Percentiles rank a stretch among this genome's conserved stretches.
Conservation (phyloP, 2,329 filamentous ascomycete genomes). For the Cercospora zeae-maydis region DNA sequence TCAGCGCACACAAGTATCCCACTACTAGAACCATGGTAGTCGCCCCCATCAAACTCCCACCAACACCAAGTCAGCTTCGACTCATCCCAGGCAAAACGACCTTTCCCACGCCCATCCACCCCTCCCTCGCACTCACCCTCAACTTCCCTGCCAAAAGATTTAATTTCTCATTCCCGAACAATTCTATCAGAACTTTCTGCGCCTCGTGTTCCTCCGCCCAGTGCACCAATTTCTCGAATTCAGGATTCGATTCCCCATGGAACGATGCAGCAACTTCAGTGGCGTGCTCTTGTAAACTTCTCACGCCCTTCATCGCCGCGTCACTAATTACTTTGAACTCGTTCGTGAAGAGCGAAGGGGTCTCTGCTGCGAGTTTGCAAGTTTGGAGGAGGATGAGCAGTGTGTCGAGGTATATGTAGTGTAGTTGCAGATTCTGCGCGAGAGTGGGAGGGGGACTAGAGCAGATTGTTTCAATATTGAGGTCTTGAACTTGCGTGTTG, state of each 20-base stretch:
- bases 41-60: not conserved
- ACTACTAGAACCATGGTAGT: not conserved
- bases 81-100: slow-evolving; percentile 8
- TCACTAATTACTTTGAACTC: slow-evolving; percentile 23
- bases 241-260: slow-evolving; percentile 20
- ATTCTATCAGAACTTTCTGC: slow-evolving; percentile 9
- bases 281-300: slow-evolving; percentile 26
- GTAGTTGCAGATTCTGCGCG: slow-evolving; percentile 19
- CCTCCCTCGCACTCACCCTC: slow-evolving; percentile 26
- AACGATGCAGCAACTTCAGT: slow-evolving; percentile 17
- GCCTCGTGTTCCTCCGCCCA: slow-evolving; percentile 14
- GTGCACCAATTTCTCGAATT: slow-evolving; percentile 30
- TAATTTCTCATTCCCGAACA: slow-evolving; percentile 19
- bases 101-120: slow-evolving; percentile 32
- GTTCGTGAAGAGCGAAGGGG: not conserved
- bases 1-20: not conserved
- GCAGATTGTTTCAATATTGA: slow-evolving; percentile 17
- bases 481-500: slow-evolving; percentile 15
- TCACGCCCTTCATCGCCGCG: slow-evolving; percentile 19
- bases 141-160: slow-evolving; percentile 24
- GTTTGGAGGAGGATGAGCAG: slow-evolving; percentile 25
- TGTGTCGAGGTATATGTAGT: slow-evolving; percentile 30
- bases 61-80: slow-evolving; percentile 3
- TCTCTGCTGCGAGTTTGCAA: slow-evolving; percentile 19
- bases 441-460: slow-evolving; percentile 11